Evolutionary conservation across 2,329 filamentous ascomycete species (phyloP).

Genomic region (Alternaria incomplexa): DNA sequence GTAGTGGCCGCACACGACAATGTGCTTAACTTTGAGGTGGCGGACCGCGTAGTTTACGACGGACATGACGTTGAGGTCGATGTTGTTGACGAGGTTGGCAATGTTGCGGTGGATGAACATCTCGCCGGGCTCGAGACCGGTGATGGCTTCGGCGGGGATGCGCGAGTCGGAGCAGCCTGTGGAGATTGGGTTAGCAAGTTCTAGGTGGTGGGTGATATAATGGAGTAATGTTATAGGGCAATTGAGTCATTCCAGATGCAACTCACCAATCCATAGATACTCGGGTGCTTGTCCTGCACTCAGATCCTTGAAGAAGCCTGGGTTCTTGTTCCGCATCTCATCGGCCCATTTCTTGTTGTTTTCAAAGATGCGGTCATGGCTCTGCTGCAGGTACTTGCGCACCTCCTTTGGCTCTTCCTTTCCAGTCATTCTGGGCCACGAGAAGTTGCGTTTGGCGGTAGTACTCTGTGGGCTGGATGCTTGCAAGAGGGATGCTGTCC

Average conservation of each 20-base stretch:
- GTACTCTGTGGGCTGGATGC: not conserved
- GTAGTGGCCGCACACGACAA: slow-evolving; percentile 74
- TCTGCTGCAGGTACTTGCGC: slow-evolving; percentile 63
- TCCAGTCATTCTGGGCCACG: slow-evolving; percentile 27
- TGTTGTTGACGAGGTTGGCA: slow-evolving; percentile 48
- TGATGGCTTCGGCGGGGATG: slow-evolving; percentile 51
- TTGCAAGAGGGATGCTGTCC: not conserved
- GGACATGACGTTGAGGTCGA: slow-evolving; percentile 51
- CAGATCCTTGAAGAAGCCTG: slow-evolving; percentile 70
- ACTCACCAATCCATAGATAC: slow-evolving; percentile 62
- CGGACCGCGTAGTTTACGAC: slow-evolving; percentile 51
- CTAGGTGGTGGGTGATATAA: not conserved
- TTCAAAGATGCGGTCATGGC: slow-evolving; percentile 71
- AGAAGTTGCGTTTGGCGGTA: slow-evolving; percentile 9
- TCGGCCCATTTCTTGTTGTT: slow-evolving; percentile 72
- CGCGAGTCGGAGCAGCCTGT: slow-evolving; percentile 49
- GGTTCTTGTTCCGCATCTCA: slow-evolving; percentile 64
- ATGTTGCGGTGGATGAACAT: slow-evolving; percentile 47
- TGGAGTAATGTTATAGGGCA: not conserved
- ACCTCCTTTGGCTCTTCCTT: slow-evolving; percentile 33
- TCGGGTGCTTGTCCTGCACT: slow-evolving; percentile 70
- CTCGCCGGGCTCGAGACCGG: slow-evolving; percentile 45
- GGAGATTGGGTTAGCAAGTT: not conserved
- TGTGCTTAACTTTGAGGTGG: slow-evolving; percentile 65
- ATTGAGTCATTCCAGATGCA: not conserved